Percentiles rank a stretch among this genome's conserved stretches.
Evolutionary conservation across 495 filamentous ascomycete genomes (phyloP).

Genomic region (Penicillium diatomitis): DNA sequence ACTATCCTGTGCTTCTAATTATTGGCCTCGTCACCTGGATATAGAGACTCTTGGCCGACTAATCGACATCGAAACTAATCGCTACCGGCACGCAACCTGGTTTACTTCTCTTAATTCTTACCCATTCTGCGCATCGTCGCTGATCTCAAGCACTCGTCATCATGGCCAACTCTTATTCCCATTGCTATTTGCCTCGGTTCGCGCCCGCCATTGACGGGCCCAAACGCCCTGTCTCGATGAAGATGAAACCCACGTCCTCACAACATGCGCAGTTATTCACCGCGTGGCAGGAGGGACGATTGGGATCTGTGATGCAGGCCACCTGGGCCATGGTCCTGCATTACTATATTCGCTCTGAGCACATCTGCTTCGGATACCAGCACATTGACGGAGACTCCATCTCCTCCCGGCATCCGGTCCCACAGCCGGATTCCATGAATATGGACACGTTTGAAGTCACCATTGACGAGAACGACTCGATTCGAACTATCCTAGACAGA

Average conservation of each 20-base stretch:
- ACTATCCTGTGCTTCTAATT: no score
- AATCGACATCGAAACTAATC: no score
- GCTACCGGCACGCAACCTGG: no score
- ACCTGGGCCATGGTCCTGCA: slow-evolving; percentile 48
- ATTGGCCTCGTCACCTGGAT: no score
- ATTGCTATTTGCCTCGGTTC: slow-evolving; percentile 31
- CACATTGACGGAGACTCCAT: slow-evolving; percentile 19
- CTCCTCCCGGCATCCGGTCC: slow-evolving; percentile 11
- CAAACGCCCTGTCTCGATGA: slow-evolving; percentile 31
- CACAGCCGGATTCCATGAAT: slow-evolving; percentile 9
- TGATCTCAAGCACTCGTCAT: not conserved
- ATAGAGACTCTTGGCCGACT: no score
- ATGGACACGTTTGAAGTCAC: slow-evolving; percentile 17
- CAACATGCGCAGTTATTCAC: slow-evolving; percentile 28
- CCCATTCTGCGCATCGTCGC: not conserved
- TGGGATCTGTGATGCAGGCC: slow-evolving; percentile 33
- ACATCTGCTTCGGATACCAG: slow-evolving; percentile 49
- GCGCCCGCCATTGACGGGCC: slow-evolving; percentile 21
- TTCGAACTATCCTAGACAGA: slow-evolving; percentile 25
- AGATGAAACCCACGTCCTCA: slow-evolving; percentile 21
- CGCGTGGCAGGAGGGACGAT: slow-evolving; percentile 21
- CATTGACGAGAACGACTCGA: slow-evolving; percentile 25
- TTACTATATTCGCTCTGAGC: slow-evolving; percentile 43
- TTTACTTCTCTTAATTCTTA: no score
- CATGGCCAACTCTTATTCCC: slow-evolving; percentile 27